Conservation (phyloP, 768 basidiomycete genomes). For the Hemileccinum rubropunctum region DNA sequence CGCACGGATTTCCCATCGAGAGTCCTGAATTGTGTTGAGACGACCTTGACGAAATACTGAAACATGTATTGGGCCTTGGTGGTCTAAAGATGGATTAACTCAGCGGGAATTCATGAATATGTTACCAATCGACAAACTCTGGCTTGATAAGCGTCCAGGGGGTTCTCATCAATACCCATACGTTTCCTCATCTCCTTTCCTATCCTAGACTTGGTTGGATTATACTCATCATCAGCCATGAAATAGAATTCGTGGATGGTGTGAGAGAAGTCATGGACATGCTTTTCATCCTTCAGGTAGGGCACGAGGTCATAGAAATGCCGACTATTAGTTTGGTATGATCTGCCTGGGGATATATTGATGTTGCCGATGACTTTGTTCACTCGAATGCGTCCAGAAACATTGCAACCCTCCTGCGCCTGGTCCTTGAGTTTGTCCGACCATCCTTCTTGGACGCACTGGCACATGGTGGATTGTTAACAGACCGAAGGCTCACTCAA, state of each 20-base stretch:
- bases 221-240: conserved; percentile 76
- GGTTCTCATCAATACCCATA: conserved; percentile 72
- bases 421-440: conserved; percentile 90
- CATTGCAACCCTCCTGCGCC: conserved; percentile 90
- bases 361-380: conserved; percentile 98
- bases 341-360: conserved; percentile 89
- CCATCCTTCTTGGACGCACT: conserved; percentile 97
- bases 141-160: conserved; percentile 66
- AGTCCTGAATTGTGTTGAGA: conserved; percentile 91
- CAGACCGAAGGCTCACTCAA: not conserved
- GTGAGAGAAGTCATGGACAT: conserved; percentile 94
- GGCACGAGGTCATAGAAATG: conserved; percentile 90
- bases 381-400: conserved; percentile 86
- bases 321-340: conserved; percentile 84
- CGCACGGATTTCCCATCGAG: conserved; percentile 67
- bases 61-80: conserved; percentile 87
- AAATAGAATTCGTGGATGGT: conserved; percentile 79
- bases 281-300: conserved; percentile 84
- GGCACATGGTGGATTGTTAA: not conserved
- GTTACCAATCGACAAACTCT: conserved; percentile 41
- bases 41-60: conserved; percentile 99
- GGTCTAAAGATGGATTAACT: conserved; percentile 44
- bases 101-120: conserved; percentile 1
- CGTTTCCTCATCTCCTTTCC: conserved; percentile 64
- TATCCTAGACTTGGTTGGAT: conserved; percentile 59